Percentiles rank a stretch among this genome's conserved stretches.
Evolutionary conservation across 768 basidiomycete species (phyloP).

Genomic region (Kwoniella sp.): DNA sequence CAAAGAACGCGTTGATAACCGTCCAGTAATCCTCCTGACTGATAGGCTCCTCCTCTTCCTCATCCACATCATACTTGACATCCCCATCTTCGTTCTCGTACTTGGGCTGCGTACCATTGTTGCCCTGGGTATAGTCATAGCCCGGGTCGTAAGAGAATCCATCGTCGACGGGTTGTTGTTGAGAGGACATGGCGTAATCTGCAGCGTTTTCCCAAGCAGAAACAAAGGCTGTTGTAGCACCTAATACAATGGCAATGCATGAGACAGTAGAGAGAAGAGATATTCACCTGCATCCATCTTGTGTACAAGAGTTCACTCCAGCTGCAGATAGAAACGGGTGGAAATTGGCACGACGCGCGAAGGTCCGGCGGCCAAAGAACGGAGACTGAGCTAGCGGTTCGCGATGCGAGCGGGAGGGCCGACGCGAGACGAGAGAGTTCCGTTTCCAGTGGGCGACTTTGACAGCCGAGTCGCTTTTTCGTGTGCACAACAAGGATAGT

Average conservation of each 20-base stretch:
- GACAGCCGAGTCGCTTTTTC: neutral
- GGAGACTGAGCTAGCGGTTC: too few relatives aligned
- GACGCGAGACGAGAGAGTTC: too few relatives aligned
- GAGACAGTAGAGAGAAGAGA: constrained; percentile 15
- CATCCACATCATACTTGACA: constrained; percentile 15
- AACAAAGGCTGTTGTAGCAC: neutral
- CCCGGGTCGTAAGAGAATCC: constrained; percentile 34
- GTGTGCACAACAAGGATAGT: neutral
- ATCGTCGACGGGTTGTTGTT: constrained; percentile 20
- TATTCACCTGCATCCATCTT: constrained; percentile 51
- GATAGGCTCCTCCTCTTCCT: constrained; percentile 28
- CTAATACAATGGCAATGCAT: constrained; percentile 26
- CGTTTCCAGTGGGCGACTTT: neutral
- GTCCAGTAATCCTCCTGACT: constrained; percentile 55
- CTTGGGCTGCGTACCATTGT: constrained; percentile 1
- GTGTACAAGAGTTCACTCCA: neutral
- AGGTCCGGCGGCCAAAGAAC: too few relatives aligned
- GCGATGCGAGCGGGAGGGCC: neutral
- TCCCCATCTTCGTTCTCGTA: constrained; percentile 17
- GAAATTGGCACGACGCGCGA: neutral
- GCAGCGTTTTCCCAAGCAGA: constrained; percentile 1
- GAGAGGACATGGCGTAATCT: constrained; percentile 25
- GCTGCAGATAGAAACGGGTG: neutral
- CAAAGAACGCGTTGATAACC: constrained; percentile 96
- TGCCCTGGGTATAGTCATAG: constrained; percentile 16